Conservation (phyloP, 371 early-diverging fungal species). For the Mortierella sp. region DNA sequence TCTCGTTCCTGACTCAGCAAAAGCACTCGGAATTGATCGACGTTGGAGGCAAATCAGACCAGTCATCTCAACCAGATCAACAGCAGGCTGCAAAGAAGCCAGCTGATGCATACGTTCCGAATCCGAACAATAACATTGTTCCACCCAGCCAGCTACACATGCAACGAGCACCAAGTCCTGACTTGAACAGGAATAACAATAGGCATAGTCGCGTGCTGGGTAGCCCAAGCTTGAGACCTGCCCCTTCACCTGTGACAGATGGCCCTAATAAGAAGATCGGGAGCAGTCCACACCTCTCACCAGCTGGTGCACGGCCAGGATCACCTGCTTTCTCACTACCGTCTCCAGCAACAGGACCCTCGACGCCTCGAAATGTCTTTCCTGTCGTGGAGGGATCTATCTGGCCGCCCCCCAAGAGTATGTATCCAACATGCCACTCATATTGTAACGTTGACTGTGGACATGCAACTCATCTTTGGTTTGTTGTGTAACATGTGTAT, state of each 20-base stretch:
- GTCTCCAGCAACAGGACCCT: background rate
- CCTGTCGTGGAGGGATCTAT: conserved; percentile 17
- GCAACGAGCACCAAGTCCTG: conserved; percentile 33
- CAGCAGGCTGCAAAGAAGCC: conserved; percentile 2
- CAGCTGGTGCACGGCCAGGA: conserved; percentile 4
- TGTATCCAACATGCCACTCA: background rate
- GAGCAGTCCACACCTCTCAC: conserved; percentile 22
- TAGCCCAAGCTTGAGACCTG: conserved; percentile 38
- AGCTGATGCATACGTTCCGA: conserved; percentile 31
- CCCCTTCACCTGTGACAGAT: conserved; percentile 5
- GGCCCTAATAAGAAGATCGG: conserved; percentile 7
- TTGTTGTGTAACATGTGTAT: background rate
- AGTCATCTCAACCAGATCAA: conserved; percentile 9
- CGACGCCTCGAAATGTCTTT: conserved; percentile 1
- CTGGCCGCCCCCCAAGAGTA: conserved; percentile 22
- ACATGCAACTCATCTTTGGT: background rate
- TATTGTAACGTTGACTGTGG: background rate
- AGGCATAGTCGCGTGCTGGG: conserved; percentile 23
- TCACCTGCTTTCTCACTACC: conserved; percentile 19
- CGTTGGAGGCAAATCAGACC: conserved; percentile 6
- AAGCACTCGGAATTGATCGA: conserved; percentile 16
- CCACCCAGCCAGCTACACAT: conserved; percentile 35
- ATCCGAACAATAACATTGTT: conserved; percentile 36
- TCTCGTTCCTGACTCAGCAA: conserved; percentile 38
- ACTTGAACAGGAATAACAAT: conserved; percentile 12